Percentiles rank a stretch among this genome's conserved stretches.
phyloP scores from a whole-genome alignment of 106 monocot genomes.

The Agapanthus africanus region DNA sequence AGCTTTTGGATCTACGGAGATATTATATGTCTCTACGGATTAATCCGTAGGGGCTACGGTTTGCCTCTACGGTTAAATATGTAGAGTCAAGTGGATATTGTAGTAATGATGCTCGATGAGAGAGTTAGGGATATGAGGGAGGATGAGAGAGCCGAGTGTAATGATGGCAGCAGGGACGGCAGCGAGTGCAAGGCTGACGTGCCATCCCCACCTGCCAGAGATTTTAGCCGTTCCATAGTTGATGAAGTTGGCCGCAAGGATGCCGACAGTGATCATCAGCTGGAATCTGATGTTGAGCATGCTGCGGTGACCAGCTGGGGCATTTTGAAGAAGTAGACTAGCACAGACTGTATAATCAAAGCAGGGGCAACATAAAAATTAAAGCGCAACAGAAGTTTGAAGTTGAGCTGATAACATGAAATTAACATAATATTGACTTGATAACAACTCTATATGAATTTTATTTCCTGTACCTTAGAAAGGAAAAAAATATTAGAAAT shows the following conservation, averaged over 20 bases:
- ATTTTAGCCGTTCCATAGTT: conserved; percentile 6
- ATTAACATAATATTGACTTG: too few relatives aligned
- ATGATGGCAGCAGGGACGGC: conserved; percentile 11
- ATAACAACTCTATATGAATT: too few relatives aligned
- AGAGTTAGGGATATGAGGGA: conserved; percentile 14
- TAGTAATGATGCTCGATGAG: conserved; percentile 15
- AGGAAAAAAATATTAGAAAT: too few relatives aligned
- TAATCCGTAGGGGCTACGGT: too few relatives aligned
- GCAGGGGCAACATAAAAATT: too few relatives aligned
- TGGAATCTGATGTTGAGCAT: conserved; percentile 17
- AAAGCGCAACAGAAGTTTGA: too few relatives aligned
- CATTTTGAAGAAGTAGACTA: conserved; percentile 3
- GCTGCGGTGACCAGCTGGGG: conserved; percentile 5
- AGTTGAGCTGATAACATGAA: too few relatives aligned
- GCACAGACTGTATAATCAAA: conserved; percentile 2
- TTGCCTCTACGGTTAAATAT: too few relatives aligned
- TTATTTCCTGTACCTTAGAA: too few relatives aligned
- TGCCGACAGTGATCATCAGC: conserved; percentile 13
- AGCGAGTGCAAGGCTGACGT: conserved; percentile 6
- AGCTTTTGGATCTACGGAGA: too few relatives aligned
- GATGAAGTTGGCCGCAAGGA: conserved; percentile 3
- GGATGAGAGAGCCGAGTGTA: conserved; percentile 1
- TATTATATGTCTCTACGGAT: too few relatives aligned
- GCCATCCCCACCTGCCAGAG: conserved; percentile 8
- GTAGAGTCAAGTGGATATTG: too few relatives aligned